Evolutionary conservation across 1,284 basidiomycete genomes (phyloP), one percentile per base, ranked within the genome.

Genomic region (Tilletiopsis washingtonensis): DNA sequence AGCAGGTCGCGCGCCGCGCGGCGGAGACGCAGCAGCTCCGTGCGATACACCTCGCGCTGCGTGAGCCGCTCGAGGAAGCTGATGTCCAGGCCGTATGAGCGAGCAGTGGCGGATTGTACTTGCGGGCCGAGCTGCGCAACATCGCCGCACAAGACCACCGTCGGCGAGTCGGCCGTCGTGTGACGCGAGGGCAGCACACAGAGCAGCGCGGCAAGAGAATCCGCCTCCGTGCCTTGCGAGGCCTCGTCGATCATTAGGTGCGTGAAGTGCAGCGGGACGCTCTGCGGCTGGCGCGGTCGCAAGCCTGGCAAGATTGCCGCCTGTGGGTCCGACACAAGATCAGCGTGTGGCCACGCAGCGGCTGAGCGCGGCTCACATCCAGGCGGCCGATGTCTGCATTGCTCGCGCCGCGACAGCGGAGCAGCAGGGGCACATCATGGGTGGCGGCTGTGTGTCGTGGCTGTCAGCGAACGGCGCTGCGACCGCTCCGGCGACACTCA

Each of bases 171-270:
- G 49, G 5, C 6, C 48, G 52, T 21, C 26, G 26, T 26, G 47
- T 45, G n/a, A 21, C 21, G 11, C 39, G 47, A 39, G 49, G 44
- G 26, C 2, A 67, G 46, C 2, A 77, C 64, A 6, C 71, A 70
- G 14, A 71, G 57, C n/a, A 76, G 53, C 0, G 75, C 72, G 11
- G 71, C 58, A 1, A 62, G 49, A 0, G 67, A 49, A 37, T 76
- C 75, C 3, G 74, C 67, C 50, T 77, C 76, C 7, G 66, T 70
- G 1, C 68, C 73, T 63, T 77, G 76, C 7, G 59, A 75, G 0
- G 74, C 75, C 57, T 77, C 76, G 51, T 77, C 76, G 17, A 76
- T 56, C 4, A 77, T 48, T 6, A 76, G 62, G 61, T 73, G 72
- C 3, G 68, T 73, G 61, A 75, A 77, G 44, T 76, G 75, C 12